Percentiles rank a stretch among this genome's conserved stretches.
Conservation (phyloP, 768 basidiomycete species). For the Auriscalpium orientale region DNA sequence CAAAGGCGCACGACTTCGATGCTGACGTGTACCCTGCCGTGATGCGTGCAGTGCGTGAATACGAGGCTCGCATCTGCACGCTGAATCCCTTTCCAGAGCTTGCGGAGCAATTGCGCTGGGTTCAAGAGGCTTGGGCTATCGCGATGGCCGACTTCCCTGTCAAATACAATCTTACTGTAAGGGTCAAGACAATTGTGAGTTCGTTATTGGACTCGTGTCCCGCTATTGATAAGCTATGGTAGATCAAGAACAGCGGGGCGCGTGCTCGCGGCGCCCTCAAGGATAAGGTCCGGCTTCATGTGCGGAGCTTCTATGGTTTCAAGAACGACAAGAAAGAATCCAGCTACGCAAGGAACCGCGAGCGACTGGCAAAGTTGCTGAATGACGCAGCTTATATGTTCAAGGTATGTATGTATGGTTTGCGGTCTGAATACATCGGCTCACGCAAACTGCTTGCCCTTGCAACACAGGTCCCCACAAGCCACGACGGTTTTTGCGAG, state of each 20-base stretch:
- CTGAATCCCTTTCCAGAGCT: conserved; percentile 6
- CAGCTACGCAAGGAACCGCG: not conserved
- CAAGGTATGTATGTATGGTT: not conserved
- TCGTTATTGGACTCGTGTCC: not conserved
- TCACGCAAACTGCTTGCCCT: not conserved
- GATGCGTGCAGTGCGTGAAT: not conserved
- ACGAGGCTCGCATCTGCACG: conserved; percentile 10
- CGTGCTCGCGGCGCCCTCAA: not conserved
- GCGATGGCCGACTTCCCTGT: not conserved
- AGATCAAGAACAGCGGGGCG: not conserved
- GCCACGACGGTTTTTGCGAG: not conserved
- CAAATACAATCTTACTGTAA: not conserved
- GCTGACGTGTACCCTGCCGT: not conserved
- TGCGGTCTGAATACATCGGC: not conserved
- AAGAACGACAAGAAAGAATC: not conserved
- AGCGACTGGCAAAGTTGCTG: not conserved
- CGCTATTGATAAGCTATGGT: not conserved
- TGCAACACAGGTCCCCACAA: not conserved
- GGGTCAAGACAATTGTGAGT: not conserved
- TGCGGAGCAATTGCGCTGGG: conserved; percentile 16
- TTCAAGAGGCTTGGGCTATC: not conserved
- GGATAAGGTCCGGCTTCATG: not conserved
- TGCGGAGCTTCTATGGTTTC: not conserved
- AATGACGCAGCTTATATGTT: not conserved
- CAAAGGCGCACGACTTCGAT: not conserved